Conservation (phyloP, 2,329 filamentous ascomycete genomes). For the Penicillium frequentans region DNA sequence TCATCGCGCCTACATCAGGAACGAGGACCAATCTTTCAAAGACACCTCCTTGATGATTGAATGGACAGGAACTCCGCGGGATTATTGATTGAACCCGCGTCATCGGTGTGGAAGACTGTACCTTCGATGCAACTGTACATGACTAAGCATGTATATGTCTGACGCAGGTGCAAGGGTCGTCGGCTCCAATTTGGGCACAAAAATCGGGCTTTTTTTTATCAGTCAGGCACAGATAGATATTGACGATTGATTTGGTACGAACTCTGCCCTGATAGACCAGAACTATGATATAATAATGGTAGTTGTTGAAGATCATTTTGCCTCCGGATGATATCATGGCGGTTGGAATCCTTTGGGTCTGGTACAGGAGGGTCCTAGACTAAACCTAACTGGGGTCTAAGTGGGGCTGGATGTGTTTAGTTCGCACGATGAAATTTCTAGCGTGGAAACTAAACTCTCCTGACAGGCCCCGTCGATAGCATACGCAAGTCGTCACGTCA, state of each 20-base stretch:
- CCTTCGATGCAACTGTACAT: not conserved
- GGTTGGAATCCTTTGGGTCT: not conserved
- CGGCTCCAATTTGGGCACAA: not conserved
- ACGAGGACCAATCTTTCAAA: not conserved
- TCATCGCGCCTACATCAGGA: constrained; percentile 9
- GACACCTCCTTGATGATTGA: not conserved
- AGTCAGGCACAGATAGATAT: not conserved
- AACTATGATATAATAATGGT: not conserved
- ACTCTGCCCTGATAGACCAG: not conserved
- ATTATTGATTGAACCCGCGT: not conserved
- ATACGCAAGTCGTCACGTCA: constrained; percentile 24
- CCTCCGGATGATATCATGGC: constrained; percentile 17
- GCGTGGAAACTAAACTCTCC: not conserved
- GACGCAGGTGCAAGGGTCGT: not conserved
- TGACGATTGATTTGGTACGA: not conserved
- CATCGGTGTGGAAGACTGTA: constrained; percentile 13
- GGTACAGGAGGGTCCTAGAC: not conserved
- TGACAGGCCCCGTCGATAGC: not conserved
- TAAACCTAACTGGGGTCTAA: not conserved
- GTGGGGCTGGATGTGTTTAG: not conserved
- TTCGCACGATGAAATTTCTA: not conserved
- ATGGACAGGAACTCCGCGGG: not conserved
- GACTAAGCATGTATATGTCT: not conserved
- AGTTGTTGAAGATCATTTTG: not conserved
- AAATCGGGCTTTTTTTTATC: not conserved